Evolutionary conservation across 2,329 filamentous ascomycete species (phyloP).

Genomic region (Xylaria sp.): DNA sequence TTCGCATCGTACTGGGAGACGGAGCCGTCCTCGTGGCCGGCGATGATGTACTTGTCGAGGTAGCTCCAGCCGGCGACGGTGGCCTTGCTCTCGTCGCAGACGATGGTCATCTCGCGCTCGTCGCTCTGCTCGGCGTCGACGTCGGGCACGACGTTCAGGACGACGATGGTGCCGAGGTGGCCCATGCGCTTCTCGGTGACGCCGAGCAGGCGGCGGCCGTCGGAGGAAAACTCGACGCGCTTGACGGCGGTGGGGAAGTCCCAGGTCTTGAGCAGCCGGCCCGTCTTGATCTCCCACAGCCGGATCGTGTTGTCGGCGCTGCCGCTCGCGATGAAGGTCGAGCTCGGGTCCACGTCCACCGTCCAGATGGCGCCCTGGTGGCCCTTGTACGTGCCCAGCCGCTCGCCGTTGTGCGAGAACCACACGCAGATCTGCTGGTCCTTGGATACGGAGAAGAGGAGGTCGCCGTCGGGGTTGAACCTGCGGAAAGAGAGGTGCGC

Average conservation of each 20-base stretch:
- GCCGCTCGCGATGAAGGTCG: slow-evolving; percentile 88
- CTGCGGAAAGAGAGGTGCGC: slow-evolving; percentile 46
- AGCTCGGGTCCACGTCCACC: slow-evolving; percentile 92
- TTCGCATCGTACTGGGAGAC: slow-evolving; percentile 91
- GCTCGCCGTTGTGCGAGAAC: slow-evolving; percentile 97
- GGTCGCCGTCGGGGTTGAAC: slow-evolving; percentile 93
- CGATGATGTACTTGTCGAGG: slow-evolving; percentile 92
- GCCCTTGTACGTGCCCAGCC: slow-evolving; percentile 93
- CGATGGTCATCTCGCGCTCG: slow-evolving; percentile 83
- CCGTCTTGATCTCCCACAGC: slow-evolving; percentile 93
- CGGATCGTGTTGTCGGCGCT: slow-evolving; percentile 98
- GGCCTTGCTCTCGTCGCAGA: slow-evolving; percentile 94
- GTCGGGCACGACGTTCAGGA: slow-evolving; percentile 86
- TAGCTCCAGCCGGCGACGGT: slow-evolving; percentile 98
- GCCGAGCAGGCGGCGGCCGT: slow-evolving; percentile 85
- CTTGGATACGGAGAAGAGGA: slow-evolving; percentile 94
- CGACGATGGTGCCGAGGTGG: slow-evolving; percentile 89
- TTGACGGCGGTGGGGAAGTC: slow-evolving; percentile 97
- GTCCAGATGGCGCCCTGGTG: slow-evolving; percentile 99
- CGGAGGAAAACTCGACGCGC: slow-evolving; percentile 95
- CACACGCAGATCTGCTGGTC: slow-evolving; percentile 97
- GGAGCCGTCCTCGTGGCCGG: slow-evolving; percentile 94
- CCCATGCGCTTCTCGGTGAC: slow-evolving; percentile 99
- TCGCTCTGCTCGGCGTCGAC: slow-evolving; percentile 80
- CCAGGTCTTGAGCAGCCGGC: slow-evolving; percentile 94